Evolutionary conservation across 768 basidiomycete genomes (phyloP).

Genomic region (Filobasidium floriforme): DNA sequence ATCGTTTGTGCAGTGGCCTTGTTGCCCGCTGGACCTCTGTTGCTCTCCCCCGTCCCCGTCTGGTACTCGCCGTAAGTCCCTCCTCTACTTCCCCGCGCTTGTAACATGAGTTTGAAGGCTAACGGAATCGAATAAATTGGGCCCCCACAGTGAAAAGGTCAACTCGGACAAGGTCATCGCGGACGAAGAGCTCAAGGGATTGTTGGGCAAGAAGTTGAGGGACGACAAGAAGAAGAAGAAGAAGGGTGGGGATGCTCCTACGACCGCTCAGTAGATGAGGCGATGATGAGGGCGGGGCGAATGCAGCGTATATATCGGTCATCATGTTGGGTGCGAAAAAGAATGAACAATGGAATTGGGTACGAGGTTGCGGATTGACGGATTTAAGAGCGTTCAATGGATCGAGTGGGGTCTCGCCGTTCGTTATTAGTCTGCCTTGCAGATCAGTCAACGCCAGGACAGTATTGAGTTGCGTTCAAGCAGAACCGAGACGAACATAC

Average conservation of each 20-base stretch:
- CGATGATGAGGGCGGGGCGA: no score
- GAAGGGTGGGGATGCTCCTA: constrained; percentile 27
- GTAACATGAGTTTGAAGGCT: constrained; percentile 17
- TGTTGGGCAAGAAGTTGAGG: constrained; percentile 69
- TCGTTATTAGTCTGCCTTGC: no score
- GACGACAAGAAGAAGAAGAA: constrained; percentile 90
- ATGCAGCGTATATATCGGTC: no score
- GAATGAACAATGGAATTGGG: no score
- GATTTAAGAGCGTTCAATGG: no score
- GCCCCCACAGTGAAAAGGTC: constrained; percentile 58
- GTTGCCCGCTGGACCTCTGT: constrained; percentile 73
- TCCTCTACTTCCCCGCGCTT: neutral
- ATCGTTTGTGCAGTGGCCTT: constrained; percentile 61
- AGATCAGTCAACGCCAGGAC: no score
- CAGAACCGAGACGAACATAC: no score
- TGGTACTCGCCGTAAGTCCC: constrained; percentile 70
- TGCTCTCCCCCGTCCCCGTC: constrained; percentile 76
- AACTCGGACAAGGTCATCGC: constrained; percentile 82
- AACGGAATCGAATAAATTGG: no score
- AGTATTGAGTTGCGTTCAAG: no score
- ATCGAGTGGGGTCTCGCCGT: no score
- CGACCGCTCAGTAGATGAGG: neutral
- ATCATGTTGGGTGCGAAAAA: no score
- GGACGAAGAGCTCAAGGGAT: constrained; percentile 74
- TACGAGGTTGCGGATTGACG: no score